phyloP scores from a whole-genome alignment of 108 stramenopile species.

The Stephanodiscus minutulus region DNA sequence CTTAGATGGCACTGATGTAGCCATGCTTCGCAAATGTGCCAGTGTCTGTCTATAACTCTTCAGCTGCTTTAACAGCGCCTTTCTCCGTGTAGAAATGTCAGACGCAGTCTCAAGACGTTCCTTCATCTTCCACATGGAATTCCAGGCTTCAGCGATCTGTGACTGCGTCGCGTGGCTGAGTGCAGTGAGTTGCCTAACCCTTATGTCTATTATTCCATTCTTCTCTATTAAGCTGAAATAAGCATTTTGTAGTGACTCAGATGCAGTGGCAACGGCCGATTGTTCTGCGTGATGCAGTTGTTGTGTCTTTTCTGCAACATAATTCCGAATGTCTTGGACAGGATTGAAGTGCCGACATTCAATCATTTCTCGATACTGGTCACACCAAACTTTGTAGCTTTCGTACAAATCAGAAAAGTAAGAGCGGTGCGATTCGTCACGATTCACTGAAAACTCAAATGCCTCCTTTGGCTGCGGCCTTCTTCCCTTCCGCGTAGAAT shows the following conservation, averaged over 20 bases:
- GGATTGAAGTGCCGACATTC: constrained; percentile 63
- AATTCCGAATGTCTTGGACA: constrained; percentile 67
- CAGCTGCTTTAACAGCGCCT: constrained; percentile 68
- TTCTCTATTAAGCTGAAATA: constrained; percentile 75
- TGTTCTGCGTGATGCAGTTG: constrained; percentile 65
- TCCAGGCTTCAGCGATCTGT: constrained; percentile 80
- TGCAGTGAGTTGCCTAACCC: constrained; percentile 62
- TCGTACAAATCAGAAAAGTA: constrained; percentile 85
- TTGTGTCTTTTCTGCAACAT: constrained; percentile 66
- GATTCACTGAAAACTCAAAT: constrained; percentile 66
- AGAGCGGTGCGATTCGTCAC: constrained; percentile 58
- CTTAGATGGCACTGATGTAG: constrained; percentile 71
- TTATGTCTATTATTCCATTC: constrained; percentile 64
- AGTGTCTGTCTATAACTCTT: constrained; percentile 74
- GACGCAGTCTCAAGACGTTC: constrained; percentile 78
- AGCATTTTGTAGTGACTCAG: constrained; percentile 51
- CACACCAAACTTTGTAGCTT: constrained; percentile 70
- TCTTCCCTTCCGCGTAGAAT: constrained; percentile 27
- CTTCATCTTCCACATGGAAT: constrained; percentile 74
- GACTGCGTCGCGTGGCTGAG: constrained; percentile 66
- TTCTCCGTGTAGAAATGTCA: constrained; percentile 61
- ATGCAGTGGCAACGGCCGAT: constrained; percentile 67
- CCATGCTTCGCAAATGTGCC: constrained; percentile 67
- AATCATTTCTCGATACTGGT: constrained; percentile 60
- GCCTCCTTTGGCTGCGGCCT: constrained; percentile 46